Evolutionary conservation across 2,329 filamentous ascomycete species (phyloP).

Genomic region (Talaromyces sp.): DNA sequence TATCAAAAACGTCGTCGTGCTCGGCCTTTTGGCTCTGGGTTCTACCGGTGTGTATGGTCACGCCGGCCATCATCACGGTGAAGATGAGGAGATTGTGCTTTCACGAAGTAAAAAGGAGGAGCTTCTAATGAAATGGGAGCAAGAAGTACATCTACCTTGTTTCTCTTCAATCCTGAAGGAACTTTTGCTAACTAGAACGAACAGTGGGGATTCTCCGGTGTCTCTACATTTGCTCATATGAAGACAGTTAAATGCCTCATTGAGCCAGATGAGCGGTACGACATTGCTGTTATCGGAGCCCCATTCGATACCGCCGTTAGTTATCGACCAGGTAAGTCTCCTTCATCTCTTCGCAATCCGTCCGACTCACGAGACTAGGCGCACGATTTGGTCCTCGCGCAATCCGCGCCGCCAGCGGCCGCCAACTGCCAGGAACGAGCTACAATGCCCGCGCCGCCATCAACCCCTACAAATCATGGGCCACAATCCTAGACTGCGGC

Average conservation of each 20-base stretch:
- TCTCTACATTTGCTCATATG: conserved; percentile 71
- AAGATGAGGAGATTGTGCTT: conserved; percentile 37
- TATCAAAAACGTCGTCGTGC: conserved; percentile 21
- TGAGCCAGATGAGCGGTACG: conserved; percentile 61
- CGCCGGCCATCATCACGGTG: conserved; percentile 38
- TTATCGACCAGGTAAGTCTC: conserved; percentile 61
- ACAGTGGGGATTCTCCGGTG: conserved; percentile 67
- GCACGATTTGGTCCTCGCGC: conserved; percentile 83
- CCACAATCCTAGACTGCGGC: conserved; percentile 79
- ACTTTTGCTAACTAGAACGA: neutral
- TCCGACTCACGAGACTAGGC: conserved; percentile 33
- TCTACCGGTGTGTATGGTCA: conserved; percentile 25
- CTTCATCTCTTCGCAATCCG: neutral
- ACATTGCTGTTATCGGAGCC: conserved; percentile 69
- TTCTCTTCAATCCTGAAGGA: neutral
- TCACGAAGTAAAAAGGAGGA: conserved; percentile 40
- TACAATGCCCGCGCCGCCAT: conserved; percentile 79
- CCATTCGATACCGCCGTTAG: conserved; percentile 72
- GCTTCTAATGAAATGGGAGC: conserved; percentile 47
- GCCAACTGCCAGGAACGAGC: conserved; percentile 74
- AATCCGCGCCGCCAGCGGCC: conserved; percentile 77
- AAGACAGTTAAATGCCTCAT: conserved; percentile 66
- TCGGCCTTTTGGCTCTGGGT: conserved; percentile 31
- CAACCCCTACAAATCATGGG: conserved; percentile 80
- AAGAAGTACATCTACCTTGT: conserved; percentile 36